phyloP scores from a whole-genome alignment of 176 grass and related monocot species.

The Lolium perenne region DNA sequence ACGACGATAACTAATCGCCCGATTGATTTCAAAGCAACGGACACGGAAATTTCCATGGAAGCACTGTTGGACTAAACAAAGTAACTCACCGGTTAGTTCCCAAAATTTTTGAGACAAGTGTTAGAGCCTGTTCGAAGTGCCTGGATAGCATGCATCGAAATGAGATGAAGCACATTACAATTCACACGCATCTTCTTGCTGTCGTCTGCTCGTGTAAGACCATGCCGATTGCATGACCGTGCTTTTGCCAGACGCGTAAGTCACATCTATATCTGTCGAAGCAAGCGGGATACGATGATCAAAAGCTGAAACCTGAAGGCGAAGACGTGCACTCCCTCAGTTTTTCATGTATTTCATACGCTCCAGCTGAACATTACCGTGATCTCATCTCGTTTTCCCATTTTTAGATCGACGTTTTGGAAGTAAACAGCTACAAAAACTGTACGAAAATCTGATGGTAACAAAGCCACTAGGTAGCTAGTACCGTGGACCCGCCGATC shows the following conservation, averaged over 20 bases:
- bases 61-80: background rate
- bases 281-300: constrained; percentile 17
- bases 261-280: constrained; percentile 30
- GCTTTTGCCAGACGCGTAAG: constrained; percentile 36
- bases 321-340: background rate
- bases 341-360: background rate
- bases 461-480: background rate
- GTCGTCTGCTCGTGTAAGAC: background rate
- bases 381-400: no score
- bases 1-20: background rate
- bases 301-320: background rate
- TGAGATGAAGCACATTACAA: background rate
- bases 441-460: background rate
- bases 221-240: constrained; percentile 41
- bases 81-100: background rate
- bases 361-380: background rate
- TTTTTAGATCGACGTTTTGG: no score
- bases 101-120: background rate
- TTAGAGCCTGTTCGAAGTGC: background rate
- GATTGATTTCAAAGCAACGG: background rate
- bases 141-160: background rate
- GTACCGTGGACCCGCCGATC: constrained; percentile 9
- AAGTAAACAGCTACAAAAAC: no score
- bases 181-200: constrained; percentile 25
- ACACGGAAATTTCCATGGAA: background rate